Evolutionary conservation across 2,329 filamentous ascomycete genomes (phyloP), one percentile per base, ranked within the genome.

Genomic region (Paraconiothyrium brasiliense): DNA sequence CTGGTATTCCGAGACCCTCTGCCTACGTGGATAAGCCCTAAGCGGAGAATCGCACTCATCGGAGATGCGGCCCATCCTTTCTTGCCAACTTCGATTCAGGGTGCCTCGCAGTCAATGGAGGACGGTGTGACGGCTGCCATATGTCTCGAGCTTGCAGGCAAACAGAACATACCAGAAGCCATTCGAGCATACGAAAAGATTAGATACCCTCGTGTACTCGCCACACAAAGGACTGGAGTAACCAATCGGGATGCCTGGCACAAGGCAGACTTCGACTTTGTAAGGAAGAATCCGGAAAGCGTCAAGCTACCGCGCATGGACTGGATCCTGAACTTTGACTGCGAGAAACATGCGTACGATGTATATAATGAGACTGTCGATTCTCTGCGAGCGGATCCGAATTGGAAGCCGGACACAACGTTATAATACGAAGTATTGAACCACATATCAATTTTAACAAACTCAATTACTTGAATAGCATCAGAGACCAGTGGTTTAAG

Each of bases 1-100:
- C 82, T 86, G 39, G 83, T 83, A 58, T 84, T 83, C 60, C 77
- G 84, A 48, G 82, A 85, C 63, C 84, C 83, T 1, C 75, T 83
- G n/a, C 80, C 82, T 0, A 81, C 79, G 0, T 86, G 84, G 84
- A 76, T 85, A 3, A 83, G 80, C 0, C 71, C 73, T 8, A 80
- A 80, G 58, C 78, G 81, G 44, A 78, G 79, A 54, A 83, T 85
- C 56, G 82, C 79, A 0, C 74, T 85, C 41, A 76, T 85, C 1
- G 84, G 84, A 0, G 84, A 86, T 65, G 82, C 82, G 51, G 85
- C 83, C 47, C 84, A 86, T 64, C 79, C 84, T 0, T 84, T 85
- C 71, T 72, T 86, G 4, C 84, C 84, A 0, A 85, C 83, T 0
- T 83, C 81, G 54, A 83, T 83, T 0, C 83, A 85, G 66, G 84